Base-by-base conservation (phyloP, 352 stramenopile species). In the Pythium folliculosum region DNA sequence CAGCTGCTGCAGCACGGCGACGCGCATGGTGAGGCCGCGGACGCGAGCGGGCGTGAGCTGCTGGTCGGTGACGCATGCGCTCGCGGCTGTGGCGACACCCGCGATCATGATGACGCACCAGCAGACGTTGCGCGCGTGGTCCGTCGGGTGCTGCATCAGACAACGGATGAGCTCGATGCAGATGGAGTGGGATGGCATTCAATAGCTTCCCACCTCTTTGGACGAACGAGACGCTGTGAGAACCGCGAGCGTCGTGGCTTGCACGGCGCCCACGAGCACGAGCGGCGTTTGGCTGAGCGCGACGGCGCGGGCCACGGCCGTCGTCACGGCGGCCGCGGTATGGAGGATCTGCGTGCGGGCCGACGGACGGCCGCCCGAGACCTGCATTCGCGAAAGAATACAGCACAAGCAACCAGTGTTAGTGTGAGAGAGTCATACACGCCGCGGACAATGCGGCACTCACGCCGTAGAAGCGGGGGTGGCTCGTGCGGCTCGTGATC, bases 201-300 rank as follows among this genome's bases (percentile, higher is more conserved):
- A n/a, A n/a, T n/a, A n/a, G n/a, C n/a, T n/a, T n/a, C n/a, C n/a
- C 17, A 56, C 58, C 45, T 65, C 45, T 17, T 47, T 55, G 10
- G 22, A n/a, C 17, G 58, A 57, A 2, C 21, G 32, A 9, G 5
- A 35, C 9, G 35, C 19, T 58, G 37, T 38, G 22, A 58, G 17
- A 32, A 51, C n/a, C 2, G 32, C 48, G 6, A 40, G 7, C 7
- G 35, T 32, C 6, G 25, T 30, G 12, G 47, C 40, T 30, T 63
- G 27, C 19, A 47, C 47, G n/a, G 57, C 47, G 0, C 40, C 63
- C 10, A 53, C 71, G 3, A 81, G 58, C 4, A 67, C 60, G n/a
- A 81, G 51, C 19, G 65, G 65, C 23, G 55, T 54, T 5, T 65
- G 43, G 44, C 70, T 48, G 13, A 70, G 44, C 16, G 63, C 48